Percentiles rank a stretch among this genome's conserved stretches.
phyloP scores from a whole-genome alignment of 495 filamentous ascomycete genomes.

The Aspergillus avenaceus region DNA sequence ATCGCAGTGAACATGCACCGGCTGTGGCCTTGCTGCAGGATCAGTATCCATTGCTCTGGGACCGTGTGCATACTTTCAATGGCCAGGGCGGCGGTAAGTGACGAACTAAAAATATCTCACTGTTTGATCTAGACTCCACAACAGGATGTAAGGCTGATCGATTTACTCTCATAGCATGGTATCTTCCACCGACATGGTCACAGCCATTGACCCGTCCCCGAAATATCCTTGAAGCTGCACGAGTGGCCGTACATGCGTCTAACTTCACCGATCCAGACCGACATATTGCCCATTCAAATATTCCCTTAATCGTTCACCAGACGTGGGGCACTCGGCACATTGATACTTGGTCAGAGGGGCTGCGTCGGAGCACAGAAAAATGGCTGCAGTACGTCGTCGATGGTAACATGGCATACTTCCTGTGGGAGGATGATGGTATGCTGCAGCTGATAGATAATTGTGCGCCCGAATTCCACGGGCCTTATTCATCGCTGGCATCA shows the following conservation, averaged over 20 bases:
- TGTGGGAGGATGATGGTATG: conserved; percentile 16
- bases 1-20: not conserved
- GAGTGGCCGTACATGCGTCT: conserved; percentile 3
- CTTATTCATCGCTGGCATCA: conserved; percentile 8
- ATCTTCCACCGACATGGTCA: conserved; percentile 12
- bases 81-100: conserved; percentile 1
- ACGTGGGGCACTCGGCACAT: conserved; percentile 11
- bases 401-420: conserved; percentile 11
- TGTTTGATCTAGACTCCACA: not conserved
- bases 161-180: conserved; percentile 11
- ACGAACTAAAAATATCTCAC: not conserved
- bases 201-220: not conserved
- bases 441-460: conserved; percentile 8
- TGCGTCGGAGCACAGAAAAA: conserved; percentile 10
- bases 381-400: conserved; percentile 13
- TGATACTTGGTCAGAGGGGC: conserved; percentile 8
- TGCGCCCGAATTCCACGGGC: conserved; percentile 2
- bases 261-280: not conserved
- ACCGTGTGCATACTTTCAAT: not conserved
- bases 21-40: not conserved
- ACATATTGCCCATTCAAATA: conserved; percentile 8
- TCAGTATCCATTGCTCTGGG: conserved; percentile 4
- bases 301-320: conserved; percentile 18
- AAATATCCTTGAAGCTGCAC: conserved; percentile 10
- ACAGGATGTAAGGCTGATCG: not conserved